A percentile compares a stretch with the other conserved stretches of the same genome.
These are phyloP conservation scores for Naematelia aurantialba DNA, from an alignment of 768 basidiomycete genomes.

Conservation along the genomic window DNA sequence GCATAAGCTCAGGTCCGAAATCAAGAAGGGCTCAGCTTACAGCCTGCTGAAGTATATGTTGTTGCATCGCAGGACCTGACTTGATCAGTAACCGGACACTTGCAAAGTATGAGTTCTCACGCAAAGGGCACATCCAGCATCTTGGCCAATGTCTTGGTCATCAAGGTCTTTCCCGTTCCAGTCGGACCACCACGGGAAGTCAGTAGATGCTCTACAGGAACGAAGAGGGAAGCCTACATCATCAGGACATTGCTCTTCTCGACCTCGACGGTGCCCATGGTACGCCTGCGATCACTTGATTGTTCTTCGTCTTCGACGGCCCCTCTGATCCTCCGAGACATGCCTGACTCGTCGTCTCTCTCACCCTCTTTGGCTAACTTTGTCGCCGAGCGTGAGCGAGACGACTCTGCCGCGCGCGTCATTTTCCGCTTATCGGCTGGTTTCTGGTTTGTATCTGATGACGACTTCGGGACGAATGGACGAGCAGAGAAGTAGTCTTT, in stretches of 20 bases:
- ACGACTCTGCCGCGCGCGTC: background rate
- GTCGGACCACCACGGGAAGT: constrained; percentile 41
- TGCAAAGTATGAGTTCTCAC: constrained; percentile 14
- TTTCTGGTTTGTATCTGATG: background rate
- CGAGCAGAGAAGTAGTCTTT: background rate
- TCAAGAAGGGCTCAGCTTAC: constrained; percentile 11
- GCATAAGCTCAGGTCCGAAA: constrained; percentile 5
- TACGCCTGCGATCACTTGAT: constrained; percentile 5
- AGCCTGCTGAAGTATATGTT: constrained; percentile 72
- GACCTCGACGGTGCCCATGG: constrained; percentile 51
- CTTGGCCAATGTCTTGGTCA: constrained; percentile 85
- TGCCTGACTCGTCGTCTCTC: constrained; percentile 3
- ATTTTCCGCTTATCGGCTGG: background rate
- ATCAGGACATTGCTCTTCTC: constrained; percentile 97
- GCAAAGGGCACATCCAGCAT: constrained; percentile 93
- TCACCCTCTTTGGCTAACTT: constrained; percentile 1
- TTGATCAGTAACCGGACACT: background rate
- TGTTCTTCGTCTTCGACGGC: constrained; percentile 11
- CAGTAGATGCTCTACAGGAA: constrained; percentile 3
- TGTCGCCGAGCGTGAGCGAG: background rate
- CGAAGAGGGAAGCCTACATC: constrained; percentile 57
- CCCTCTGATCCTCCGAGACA: background rate
- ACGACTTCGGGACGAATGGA: background rate
- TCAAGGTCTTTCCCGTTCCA: constrained; percentile 72
- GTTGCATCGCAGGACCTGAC: constrained; percentile 66